Conservation (phyloP, 108 stramenopile genomes). For the Schizochytrium sp. region DNA sequence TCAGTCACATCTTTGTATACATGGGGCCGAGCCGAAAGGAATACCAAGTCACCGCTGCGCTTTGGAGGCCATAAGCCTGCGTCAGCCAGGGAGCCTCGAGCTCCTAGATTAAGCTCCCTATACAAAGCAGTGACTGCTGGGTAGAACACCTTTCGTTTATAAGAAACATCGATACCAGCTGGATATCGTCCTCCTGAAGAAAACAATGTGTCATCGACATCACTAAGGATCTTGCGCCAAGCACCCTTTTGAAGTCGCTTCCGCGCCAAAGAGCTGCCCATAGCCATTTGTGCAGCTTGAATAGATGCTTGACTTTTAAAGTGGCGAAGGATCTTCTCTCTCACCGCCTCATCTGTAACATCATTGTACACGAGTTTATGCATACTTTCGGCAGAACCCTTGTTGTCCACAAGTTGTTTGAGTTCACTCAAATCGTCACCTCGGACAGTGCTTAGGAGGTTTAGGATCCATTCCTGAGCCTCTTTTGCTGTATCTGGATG, state of each 20-base stretch:
- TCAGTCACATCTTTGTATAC: conserved; percentile 96
- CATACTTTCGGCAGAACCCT: conserved; percentile 81
- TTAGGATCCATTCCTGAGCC: conserved; percentile 69
- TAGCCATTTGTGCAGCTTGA: conserved; percentile 80
- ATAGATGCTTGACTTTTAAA: conserved; percentile 91
- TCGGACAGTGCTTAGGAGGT: conserved; percentile 69
- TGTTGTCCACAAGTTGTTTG: conserved; percentile 75
- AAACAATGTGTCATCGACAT: conserved; percentile 96
- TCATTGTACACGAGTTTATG: conserved; percentile 92
- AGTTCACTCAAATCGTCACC: conserved; percentile 74
- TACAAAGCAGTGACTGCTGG: conserved; percentile 96
- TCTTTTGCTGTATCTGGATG: conserved; percentile 74
- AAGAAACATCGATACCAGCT: conserved; percentile 90
- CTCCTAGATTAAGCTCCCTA: conserved; percentile 88
- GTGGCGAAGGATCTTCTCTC: conserved; percentile 90
- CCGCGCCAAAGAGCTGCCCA: conserved; percentile 58
- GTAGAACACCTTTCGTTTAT: conserved; percentile 87
- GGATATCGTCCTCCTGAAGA: conserved; percentile 94
- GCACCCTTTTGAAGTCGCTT: conserved; percentile 68
- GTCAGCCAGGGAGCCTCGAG: neutral
- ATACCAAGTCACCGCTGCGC: conserved; percentile 85
- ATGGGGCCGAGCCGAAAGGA: conserved; percentile 96
- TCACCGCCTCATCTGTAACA: conserved; percentile 84
- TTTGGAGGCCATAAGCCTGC: conserved; percentile 45
- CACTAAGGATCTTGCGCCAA: conserved; percentile 95